Percentiles rank a stretch among this genome's conserved stretches.
Evolutionary conservation across 805 yeast species (phyloP).

Genomic region (Kuraishia ogatae): DNA sequence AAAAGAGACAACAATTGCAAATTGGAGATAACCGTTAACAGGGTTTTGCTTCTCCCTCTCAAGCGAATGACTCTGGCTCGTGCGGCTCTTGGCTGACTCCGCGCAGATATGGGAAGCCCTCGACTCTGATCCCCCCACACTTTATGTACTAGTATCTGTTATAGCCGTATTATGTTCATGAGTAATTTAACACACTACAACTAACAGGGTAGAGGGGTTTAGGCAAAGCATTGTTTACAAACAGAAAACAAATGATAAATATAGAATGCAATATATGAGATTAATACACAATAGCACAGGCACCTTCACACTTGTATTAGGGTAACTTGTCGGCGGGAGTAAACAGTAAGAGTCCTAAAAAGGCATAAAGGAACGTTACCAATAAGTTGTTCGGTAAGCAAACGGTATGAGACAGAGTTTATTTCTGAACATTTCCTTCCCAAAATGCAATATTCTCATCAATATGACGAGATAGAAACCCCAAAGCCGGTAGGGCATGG

Average conservation of each 20-base stretch:
- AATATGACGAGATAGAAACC: conserved; percentile 47
- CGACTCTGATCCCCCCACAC: not conserved
- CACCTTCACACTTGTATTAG: not conserved
- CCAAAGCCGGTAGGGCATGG: conserved; percentile 50
- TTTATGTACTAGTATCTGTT: not conserved
- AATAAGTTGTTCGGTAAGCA: not conserved
- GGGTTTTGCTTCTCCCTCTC: not conserved
- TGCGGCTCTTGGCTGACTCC: not conserved
- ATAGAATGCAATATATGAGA: not conserved
- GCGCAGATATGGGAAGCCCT: not conserved
- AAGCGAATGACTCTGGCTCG: not conserved
- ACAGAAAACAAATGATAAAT: not conserved
- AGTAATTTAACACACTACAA: too few relatives aligned
- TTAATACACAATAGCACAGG: not conserved
- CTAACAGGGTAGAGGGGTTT: too few relatives aligned
- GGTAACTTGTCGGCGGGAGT: not conserved
- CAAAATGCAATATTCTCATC: conserved; percentile 48
- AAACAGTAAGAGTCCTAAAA: not conserved
- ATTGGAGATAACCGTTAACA: not conserved
- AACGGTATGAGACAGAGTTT: not conserved
- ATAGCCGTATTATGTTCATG: too few relatives aligned
- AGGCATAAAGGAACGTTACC: not conserved
- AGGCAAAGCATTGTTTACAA: not conserved
- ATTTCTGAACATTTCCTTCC: conserved; percentile 18
- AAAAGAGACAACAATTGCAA: not conserved